These are phyloP conservation scores for Penicillium nucicola DNA, from an alignment of 495 filamentous ascomycete species.

Conservation along the genomic window DNA sequence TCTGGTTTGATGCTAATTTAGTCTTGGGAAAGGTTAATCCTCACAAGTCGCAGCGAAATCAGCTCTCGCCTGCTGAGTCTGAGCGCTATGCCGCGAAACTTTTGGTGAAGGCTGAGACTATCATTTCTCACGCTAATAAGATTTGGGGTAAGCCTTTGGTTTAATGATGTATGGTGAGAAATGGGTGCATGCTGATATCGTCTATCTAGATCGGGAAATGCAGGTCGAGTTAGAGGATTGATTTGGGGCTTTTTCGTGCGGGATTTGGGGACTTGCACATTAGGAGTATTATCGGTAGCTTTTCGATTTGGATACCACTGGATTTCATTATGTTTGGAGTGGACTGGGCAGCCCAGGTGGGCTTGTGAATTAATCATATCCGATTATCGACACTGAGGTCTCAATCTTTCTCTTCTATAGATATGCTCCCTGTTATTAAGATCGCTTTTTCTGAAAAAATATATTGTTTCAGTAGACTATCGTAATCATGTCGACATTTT, in stretches of 20 bases:
- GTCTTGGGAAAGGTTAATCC: constrained; percentile 31
- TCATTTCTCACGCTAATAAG: constrained; percentile 66
- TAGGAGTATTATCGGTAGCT: neutral
- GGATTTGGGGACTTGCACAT: neutral
- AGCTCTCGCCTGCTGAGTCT: constrained; percentile 57
- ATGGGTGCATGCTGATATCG: neutral
- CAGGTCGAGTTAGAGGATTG: constrained; percentile 43
- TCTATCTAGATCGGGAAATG: constrained; percentile 37
- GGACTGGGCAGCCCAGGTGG: too few species aligned
- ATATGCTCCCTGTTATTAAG: too few species aligned
- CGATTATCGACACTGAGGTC: too few species aligned
- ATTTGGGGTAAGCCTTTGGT: constrained; percentile 57
- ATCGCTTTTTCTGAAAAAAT: too few species aligned
- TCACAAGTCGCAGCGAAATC: constrained; percentile 57
- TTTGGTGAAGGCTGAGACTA: constrained; percentile 62
- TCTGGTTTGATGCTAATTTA: neutral
- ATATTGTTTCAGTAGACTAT: too few species aligned
- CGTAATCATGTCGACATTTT: too few species aligned
- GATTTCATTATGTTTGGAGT: too few species aligned
- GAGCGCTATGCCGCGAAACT: constrained; percentile 63
- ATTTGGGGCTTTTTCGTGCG: neutral
- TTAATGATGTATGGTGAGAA: neutral
- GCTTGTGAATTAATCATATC: too few species aligned
- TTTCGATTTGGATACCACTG: neutral
- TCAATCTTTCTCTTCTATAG: too few species aligned